These are phyloP conservation scores for Rhodotorula babjevae DNA, from an alignment of 768 basidiomycete species.

Conservation along the genomic window DNA sequence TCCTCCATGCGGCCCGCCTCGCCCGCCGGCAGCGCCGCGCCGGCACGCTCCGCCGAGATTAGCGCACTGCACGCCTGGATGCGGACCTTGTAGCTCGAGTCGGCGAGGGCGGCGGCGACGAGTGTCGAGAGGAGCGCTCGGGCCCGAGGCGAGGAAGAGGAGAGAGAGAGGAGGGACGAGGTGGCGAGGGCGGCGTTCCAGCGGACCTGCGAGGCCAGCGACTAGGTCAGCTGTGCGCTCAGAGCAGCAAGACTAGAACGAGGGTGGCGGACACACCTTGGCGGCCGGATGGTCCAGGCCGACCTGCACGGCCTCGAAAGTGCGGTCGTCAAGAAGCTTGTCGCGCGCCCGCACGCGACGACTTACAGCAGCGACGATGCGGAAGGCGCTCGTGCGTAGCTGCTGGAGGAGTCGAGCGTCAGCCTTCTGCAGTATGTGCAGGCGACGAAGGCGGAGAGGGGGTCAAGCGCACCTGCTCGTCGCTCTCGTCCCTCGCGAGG, in stretches of 20 bases:
- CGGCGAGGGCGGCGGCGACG: not conserved
- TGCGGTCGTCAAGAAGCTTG: not conserved
- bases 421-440: not conserved
- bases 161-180: not conserved
- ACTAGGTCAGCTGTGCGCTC: no score
- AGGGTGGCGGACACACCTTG: not conserved
- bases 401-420: not conserved
- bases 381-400: constrained; percentile 3
- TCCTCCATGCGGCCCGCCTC: no score
- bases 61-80: constrained; percentile 13
- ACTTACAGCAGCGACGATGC: not conserved
- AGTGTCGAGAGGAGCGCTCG: not conserved
- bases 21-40: no score
- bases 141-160: not conserved
- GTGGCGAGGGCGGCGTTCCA: constrained; percentile 32
- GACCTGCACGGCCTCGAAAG: not conserved
- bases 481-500: not conserved
- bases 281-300: not conserved
- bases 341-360: no score
- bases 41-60: not conserved
- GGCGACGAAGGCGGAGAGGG: no score
- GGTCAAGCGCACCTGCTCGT: not conserved
- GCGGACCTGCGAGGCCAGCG: constrained; percentile 25
- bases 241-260: no score
- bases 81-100: constrained; percentile 32